Conservation (phyloP, 805 yeast genomes). For the Ascoidea asiatica region DNA sequence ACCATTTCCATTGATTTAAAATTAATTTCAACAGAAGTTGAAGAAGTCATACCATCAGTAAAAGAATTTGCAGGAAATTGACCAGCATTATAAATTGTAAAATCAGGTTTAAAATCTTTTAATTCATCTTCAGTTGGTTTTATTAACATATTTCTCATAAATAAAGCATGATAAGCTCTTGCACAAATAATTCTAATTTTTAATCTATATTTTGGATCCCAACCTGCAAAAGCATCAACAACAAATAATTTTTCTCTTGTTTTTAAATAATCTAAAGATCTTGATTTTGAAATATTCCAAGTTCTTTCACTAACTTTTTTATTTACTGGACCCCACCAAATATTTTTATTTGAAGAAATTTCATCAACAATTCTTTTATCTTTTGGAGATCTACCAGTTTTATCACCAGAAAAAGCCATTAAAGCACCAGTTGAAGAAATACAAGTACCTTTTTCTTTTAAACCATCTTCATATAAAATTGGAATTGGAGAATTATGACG, state of each 20-base stretch:
- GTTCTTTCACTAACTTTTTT: conserved; percentile 87
- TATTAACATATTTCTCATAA: conserved; percentile 97
- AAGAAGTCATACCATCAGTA: conserved; percentile 95
- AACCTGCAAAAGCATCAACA: conserved; percentile 95
- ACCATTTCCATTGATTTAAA: conserved; percentile 98
- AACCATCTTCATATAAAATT: conserved; percentile 86
- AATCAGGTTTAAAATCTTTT: conserved; percentile 85
- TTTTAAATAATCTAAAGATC: conserved; percentile 94
- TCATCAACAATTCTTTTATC: conserved; percentile 97
- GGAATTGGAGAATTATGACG: conserved; percentile 93
- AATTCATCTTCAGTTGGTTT: conserved; percentile 88
- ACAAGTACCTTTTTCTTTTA: conserved; percentile 80
- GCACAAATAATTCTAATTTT: conserved; percentile 95
- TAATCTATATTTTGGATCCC: conserved; percentile 97
- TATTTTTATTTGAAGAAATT: conserved; percentile 63
- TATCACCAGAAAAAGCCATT: conserved; percentile 88
- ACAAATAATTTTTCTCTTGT: conserved; percentile 90
- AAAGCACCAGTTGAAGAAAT: conserved; percentile 89
- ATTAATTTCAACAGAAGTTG: conserved; percentile 91
- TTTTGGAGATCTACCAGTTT: conserved; percentile 97
- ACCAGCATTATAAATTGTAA: conserved; percentile 97
- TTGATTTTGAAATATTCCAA: conserved; percentile 89
- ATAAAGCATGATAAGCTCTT: conserved; percentile 94
- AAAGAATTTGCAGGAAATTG: conserved; percentile 95
- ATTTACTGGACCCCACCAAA: conserved; percentile 99